phyloP scores from a whole-genome alignment of 768 basidiomycete genomes.

The Leccinum rimulosum region DNA sequence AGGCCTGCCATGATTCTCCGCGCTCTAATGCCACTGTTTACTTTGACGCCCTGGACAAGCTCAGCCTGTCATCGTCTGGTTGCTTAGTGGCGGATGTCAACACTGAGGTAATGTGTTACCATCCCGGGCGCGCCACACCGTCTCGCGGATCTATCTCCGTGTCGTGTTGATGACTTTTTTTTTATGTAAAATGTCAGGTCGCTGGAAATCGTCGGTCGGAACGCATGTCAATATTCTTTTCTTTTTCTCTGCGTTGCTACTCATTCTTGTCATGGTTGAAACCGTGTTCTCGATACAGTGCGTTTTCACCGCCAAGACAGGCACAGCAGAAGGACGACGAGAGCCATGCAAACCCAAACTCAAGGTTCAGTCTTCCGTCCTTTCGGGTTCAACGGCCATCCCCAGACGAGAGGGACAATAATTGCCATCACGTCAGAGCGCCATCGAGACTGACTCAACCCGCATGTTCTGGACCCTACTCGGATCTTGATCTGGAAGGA shows the following conservation, averaged over 20 bases:
- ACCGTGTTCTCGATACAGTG: slow-evolving; percentile 10
- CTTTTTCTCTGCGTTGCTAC: slow-evolving; percentile 1
- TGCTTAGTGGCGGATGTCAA: slow-evolving; percentile 5
- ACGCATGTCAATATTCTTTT: slow-evolving; percentile 15
- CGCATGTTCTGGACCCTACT: not conserved
- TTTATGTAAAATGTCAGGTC: slow-evolving; percentile 1
- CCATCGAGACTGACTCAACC: slow-evolving; percentile 5
- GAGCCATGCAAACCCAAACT: slow-evolving; percentile 4
- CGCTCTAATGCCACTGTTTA: slow-evolving; percentile 22
- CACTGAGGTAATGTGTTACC: slow-evolving; percentile 8
- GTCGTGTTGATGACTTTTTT: not conserved
- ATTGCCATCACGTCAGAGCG: not conserved
- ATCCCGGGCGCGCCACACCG: not conserved
- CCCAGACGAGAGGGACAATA: slow-evolving; percentile 1
- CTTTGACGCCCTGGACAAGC: slow-evolving; percentile 23
- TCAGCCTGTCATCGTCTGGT: slow-evolving; percentile 4
- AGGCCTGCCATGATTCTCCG: not conserved
- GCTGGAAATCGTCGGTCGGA: slow-evolving; percentile 10
- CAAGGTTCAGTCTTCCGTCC: slow-evolving; percentile 18
- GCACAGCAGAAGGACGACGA: slow-evolving; percentile 1
- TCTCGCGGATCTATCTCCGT: not conserved
- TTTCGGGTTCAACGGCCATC: slow-evolving; percentile 21
- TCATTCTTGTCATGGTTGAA: slow-evolving; percentile 12
- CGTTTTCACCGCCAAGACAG: slow-evolving; percentile 4
- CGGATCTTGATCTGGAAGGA: slow-evolving; percentile 1